Evolutionary conservation across 352 stramenopile genomes (phyloP).

Genomic region (Pythium aphanidermatum): DNA sequence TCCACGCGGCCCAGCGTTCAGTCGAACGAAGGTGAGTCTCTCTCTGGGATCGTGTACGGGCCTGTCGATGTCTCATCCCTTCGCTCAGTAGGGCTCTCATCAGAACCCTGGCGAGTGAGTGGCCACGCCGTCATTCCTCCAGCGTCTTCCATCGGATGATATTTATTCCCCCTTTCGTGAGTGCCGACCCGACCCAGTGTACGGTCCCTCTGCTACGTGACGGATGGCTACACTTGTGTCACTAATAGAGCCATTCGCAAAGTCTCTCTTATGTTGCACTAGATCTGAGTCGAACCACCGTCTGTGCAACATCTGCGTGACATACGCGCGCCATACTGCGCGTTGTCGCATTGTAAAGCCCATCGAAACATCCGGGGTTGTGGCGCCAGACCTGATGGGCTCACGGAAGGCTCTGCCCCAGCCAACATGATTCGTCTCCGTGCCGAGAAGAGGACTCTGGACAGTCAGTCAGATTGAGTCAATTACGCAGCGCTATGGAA

Average conservation of each 20-base stretch:
- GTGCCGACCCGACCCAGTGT: too few species aligned
- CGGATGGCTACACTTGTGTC: constrained; percentile 15
- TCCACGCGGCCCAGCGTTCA: neutral
- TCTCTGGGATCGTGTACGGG: neutral
- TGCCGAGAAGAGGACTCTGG: too few species aligned
- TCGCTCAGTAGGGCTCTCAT: too few species aligned
- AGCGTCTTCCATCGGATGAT: too few species aligned
- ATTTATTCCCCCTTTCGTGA: too few species aligned
- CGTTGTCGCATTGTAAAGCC: constrained; percentile 11
- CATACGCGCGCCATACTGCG: constrained; percentile 7
- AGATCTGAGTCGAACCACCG: constrained; percentile 1
- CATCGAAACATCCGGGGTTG: neutral
- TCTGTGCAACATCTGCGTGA: constrained; percentile 4
- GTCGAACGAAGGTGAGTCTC: neutral
- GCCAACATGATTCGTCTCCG: too few species aligned
- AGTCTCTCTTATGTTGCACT: constrained; percentile 2
- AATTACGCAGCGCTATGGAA: constrained; percentile 38
- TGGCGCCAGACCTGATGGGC: too few species aligned
- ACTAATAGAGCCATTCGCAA: too few species aligned
- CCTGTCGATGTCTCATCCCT: too few species aligned
- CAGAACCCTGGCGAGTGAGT: too few species aligned
- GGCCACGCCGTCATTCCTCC: too few species aligned
- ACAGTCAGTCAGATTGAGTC: neutral
- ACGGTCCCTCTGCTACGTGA: neutral
- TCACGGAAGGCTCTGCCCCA: too few species aligned